phyloP scores from a whole-genome alignment of 345 rosid species.

The Turritis glabra region DNA sequence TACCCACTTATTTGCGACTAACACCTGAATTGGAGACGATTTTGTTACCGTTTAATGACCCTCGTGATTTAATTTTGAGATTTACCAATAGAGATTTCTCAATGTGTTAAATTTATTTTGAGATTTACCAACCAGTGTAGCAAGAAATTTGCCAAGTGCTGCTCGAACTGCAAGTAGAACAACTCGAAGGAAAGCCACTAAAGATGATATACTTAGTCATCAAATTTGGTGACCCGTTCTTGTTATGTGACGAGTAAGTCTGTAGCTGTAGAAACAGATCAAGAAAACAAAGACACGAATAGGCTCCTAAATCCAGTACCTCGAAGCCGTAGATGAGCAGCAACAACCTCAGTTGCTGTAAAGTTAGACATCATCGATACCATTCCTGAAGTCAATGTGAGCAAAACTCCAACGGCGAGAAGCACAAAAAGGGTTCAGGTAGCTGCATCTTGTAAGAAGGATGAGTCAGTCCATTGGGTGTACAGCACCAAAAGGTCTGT shows the following conservation, averaged over 20 bases:
- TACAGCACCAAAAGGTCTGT: conserved; percentile 71
- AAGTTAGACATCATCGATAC: conserved; percentile 28
- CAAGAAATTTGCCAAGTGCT: conserved; percentile 30
- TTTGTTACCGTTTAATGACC: no score
- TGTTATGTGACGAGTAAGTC: conserved; percentile 45
- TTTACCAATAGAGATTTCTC: no score
- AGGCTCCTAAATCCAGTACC: conserved; percentile 43
- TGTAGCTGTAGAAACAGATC: conserved; percentile 39
- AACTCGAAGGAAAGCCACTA: conserved; percentile 48
- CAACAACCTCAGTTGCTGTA: conserved; percentile 40
- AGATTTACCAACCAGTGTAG: conserved; percentile 48
- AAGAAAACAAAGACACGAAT: conserved; percentile 44
- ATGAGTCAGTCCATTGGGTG: conserved; percentile 45
- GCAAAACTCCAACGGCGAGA: conserved; percentile 35
- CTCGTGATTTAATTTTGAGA: no score
- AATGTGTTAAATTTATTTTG: no score
- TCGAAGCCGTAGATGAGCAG: conserved; percentile 40
- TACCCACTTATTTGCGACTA: no score
- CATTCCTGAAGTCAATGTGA: conserved; percentile 21
- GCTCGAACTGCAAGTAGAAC: conserved; percentile 52
- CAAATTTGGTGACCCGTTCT: conserved; percentile 46
- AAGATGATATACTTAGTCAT: conserved; percentile 46
- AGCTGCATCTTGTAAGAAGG: conserved; percentile 29
- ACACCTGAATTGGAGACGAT: no score
- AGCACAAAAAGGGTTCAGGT: conserved; percentile 38